Conservation (phyloP, 2,329 filamentous ascomycete genomes). For the Sarocladium kiliense region DNA sequence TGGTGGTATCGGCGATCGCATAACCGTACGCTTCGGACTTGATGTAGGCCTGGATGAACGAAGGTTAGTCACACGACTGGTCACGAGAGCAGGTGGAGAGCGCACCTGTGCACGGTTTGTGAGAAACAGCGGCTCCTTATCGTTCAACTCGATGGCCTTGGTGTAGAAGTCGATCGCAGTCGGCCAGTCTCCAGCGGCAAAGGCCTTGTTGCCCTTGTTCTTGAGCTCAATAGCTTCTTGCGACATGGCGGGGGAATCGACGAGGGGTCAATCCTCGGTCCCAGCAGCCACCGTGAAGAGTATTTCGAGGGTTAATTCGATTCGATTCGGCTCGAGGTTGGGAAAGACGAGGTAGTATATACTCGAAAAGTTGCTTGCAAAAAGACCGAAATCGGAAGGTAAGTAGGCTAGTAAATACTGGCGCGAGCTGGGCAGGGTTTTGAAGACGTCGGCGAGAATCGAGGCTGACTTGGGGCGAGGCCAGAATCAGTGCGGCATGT, state of each 20-base stretch:
- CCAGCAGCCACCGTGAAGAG: constrained; percentile 1
- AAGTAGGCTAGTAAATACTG: not conserved
- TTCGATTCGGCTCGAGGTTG: not conserved
- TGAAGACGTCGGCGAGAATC: not conserved
- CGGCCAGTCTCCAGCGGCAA: constrained; percentile 81
- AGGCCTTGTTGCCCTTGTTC: constrained; percentile 91
- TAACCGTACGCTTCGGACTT: constrained; percentile 95
- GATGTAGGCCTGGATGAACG: constrained; percentile 67
- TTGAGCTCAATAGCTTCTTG: constrained; percentile 78
- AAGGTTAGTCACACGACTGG: constrained; percentile 42
- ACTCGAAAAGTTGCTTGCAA: not conserved
- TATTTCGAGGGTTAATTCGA: not conserved
- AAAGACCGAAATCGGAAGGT: not conserved
- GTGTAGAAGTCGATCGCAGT: constrained; percentile 78
- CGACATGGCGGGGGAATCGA: constrained; percentile 29
- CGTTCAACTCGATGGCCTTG: constrained; percentile 79
- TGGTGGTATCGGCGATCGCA: constrained; percentile 84
- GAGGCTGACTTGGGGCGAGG: not conserved
- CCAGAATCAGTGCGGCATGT: not conserved
- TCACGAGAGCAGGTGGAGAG: constrained; percentile 10
- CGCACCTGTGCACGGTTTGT: constrained; percentile 90
- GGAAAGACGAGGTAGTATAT: too few species aligned
- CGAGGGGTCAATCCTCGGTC: constrained; percentile 7
- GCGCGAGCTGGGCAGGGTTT: not conserved
- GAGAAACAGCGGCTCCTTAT: constrained; percentile 82